Conservation (phyloP, 805 yeast species). For the Monosporozyma unispora region DNA sequence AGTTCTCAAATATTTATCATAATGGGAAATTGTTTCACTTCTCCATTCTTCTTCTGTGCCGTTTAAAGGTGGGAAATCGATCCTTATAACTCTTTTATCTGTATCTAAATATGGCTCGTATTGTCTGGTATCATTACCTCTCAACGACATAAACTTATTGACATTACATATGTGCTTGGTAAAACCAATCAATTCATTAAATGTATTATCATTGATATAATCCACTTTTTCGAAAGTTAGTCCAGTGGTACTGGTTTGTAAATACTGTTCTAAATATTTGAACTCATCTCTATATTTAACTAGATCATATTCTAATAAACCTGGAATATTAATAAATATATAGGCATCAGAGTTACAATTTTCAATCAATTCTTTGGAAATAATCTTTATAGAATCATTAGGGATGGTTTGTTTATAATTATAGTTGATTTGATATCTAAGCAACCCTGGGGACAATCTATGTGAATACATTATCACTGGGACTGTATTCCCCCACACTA, state of each 20-base stretch:
- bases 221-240: slow-evolving; percentile 48
- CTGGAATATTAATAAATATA: slow-evolving; percentile 47
- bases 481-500: slow-evolving; percentile 6
- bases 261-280: slow-evolving; percentile 41
- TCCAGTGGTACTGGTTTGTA: slow-evolving; percentile 51
- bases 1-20: slow-evolving; percentile 43
- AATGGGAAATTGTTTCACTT: slow-evolving; percentile 28
- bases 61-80: slow-evolving; percentile 42
- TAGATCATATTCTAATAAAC: slow-evolving; percentile 41
- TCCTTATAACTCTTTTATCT: slow-evolving; percentile 49
- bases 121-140: slow-evolving; percentile 34
- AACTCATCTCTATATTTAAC: slow-evolving; percentile 34
- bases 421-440: slow-evolving; percentile 15
- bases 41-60: slow-evolving; percentile 28
- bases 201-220: slow-evolving; percentile 13
- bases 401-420: slow-evolving; percentile 15
- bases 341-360: slow-evolving; percentile 50
- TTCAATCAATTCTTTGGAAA: slow-evolving; percentile 28
- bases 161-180: slow-evolving; percentile 20
- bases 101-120: slow-evolving; percentile 56
- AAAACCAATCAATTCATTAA: slow-evolving; percentile 13
- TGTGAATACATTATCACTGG: slow-evolving; percentile 17
- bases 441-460: slow-evolving; percentile 18
- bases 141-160: slow-evolving; percentile 14
- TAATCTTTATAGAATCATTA: slow-evolving; percentile 19